A percentile compares a stretch with the other conserved stretches of the same genome.
These are phyloP conservation scores for Exophiala aquamarina DNA, from an alignment of 2,329 filamentous ascomycete species.

Conservation along the genomic window DNA sequence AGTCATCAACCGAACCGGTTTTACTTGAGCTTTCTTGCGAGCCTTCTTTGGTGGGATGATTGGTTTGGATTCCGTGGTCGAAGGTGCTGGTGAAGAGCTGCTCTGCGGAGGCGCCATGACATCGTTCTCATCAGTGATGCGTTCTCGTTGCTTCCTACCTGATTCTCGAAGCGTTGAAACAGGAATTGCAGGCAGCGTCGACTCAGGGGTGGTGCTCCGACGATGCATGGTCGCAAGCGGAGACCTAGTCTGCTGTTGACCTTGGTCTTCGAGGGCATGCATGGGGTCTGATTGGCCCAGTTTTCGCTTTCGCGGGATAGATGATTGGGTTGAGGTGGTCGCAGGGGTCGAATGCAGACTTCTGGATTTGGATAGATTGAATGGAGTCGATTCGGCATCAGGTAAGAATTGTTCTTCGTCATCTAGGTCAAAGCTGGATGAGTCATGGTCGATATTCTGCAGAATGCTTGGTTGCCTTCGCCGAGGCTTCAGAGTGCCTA, in stretches of 20 bases:
- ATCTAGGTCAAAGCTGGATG: constrained; percentile 24
- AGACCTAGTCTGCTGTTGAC: not conserved
- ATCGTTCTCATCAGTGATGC: constrained; percentile 13
- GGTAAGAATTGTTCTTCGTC: constrained; percentile 26
- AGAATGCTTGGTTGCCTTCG: constrained; percentile 28
- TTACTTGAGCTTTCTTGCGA: constrained; percentile 7
- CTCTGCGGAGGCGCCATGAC: constrained; percentile 25
- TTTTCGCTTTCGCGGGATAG: constrained; percentile 26
- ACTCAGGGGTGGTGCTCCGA: constrained; percentile 5
- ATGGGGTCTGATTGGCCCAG: constrained; percentile 14
- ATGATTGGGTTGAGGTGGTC: constrained; percentile 8
- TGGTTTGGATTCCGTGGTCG: not conserved
- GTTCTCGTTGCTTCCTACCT: constrained; percentile 12
- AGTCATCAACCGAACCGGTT: constrained; percentile 12
- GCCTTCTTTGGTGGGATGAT: constrained; percentile 1
- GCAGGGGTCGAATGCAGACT: constrained; percentile 3
- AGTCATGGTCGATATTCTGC: constrained; percentile 22
- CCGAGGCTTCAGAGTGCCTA: constrained; percentile 26
- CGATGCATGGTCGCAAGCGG: not conserved
- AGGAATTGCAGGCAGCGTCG: constrained; percentile 10
- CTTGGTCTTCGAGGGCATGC: not conserved
- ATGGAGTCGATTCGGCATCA: constrained; percentile 26
- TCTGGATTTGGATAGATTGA: constrained; percentile 7
- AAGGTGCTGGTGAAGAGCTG: constrained; percentile 15
- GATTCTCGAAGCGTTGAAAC: constrained; percentile 15